phyloP scores from a whole-genome alignment of 352 stramenopile genomes.

The Pythium monospermum region DNA sequence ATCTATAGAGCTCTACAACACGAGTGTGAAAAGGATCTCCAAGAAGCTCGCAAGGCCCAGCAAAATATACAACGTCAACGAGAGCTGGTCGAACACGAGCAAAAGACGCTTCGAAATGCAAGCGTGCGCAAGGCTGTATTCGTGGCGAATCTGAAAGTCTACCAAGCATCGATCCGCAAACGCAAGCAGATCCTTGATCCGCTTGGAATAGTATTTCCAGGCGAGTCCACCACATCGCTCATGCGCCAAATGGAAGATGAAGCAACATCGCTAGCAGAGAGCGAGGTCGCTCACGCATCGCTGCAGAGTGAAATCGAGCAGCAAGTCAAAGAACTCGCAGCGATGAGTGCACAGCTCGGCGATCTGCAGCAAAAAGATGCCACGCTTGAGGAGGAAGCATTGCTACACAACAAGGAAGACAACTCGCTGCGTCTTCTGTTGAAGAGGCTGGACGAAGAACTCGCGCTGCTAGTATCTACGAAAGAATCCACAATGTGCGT shows the following conservation, averaged over 20 bases:
- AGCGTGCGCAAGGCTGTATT: constrained; percentile 1
- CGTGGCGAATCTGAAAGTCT: constrained; percentile 3
- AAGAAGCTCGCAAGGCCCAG: neutral
- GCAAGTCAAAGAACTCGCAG: neutral
- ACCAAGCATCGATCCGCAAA: neutral
- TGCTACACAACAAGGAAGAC: too few species aligned
- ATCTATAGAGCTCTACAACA: neutral
- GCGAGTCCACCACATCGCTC: neutral
- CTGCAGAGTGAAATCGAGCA: neutral
- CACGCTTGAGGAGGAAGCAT: too few species aligned
- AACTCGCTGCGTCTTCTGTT: too few species aligned
- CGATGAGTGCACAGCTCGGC: neutral
- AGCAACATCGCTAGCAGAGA: neutral
- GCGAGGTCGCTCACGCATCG: constrained; percentile 2
- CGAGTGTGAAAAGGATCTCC: neutral
- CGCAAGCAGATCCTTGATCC: constrained; percentile 4
- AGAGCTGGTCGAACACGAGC: neutral
- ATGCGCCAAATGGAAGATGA: too few species aligned
- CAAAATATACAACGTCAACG: neutral
- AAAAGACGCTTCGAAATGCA: constrained; percentile 1
- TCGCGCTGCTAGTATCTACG: too few species aligned
- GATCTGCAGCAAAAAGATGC: too few species aligned
- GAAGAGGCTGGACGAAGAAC: too few species aligned
- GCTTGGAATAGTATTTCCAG: neutral
- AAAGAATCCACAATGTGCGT: too few species aligned